These are phyloP conservation scores for Quercus aquifolioides DNA, from an alignment of 306 rosid genomes.

Conservation along the genomic window DNA sequence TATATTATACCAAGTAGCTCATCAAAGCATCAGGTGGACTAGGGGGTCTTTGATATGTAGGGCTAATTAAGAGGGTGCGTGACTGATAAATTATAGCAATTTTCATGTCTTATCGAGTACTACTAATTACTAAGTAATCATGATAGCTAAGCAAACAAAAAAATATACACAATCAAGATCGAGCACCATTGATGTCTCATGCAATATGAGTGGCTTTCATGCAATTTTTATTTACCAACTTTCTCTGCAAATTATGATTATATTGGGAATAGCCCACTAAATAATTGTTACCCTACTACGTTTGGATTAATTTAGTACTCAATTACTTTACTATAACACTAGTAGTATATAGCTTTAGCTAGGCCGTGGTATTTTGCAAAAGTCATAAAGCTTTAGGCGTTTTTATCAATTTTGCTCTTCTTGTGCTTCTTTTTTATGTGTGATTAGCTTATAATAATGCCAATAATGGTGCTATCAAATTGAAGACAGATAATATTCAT, in stretches of 20 bases:
- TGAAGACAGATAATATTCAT: too few species aligned
- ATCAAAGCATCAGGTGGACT: slow-evolving; percentile 7
- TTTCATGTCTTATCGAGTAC: neutral
- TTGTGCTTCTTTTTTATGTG: too few species aligned
- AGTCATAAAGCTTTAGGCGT: too few species aligned
- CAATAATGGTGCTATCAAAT: too few species aligned
- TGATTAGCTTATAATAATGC: too few species aligned
- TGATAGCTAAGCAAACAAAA: neutral
- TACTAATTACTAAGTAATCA: slow-evolving; percentile 1
- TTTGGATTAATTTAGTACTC: neutral
- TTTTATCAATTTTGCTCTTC: too few species aligned
- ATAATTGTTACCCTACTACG: neutral
- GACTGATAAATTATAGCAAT: neutral
- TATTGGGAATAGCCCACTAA: neutral
- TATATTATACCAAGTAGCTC: neutral
- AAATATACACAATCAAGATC: neutral
- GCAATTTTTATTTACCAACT: neutral
- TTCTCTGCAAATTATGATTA: neutral
- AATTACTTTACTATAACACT: neutral
- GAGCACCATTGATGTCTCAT: neutral
- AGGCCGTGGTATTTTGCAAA: too few species aligned
- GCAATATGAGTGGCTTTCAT: neutral
- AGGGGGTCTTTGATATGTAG: slow-evolving; percentile 12
- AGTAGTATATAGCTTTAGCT: too few species aligned
- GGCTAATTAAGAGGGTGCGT: slow-evolving; percentile 15